A percentile compares a stretch with the other conserved stretches of the same genome.
Evolutionary conservation across 306 rosid species (phyloP).

Genomic region (Quercus mongolica): DNA sequence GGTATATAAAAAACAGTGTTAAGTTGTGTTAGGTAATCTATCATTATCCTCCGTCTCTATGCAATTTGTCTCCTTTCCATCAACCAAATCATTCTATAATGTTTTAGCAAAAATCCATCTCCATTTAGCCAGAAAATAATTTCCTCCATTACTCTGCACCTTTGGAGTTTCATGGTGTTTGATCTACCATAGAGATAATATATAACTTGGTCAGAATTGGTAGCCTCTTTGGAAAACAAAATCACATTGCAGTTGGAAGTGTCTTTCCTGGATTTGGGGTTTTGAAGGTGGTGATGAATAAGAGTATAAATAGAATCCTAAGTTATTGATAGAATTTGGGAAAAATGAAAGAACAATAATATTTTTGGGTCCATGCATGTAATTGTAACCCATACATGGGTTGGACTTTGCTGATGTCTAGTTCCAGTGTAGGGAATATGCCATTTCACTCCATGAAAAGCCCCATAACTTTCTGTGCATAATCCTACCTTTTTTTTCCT

Average conservation of each 20-base stretch:
- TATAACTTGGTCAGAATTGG: conserved; percentile 12
- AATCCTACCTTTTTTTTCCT: too few relatives aligned
- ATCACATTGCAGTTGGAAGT: conserved; percentile 27
- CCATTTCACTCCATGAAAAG: not conserved
- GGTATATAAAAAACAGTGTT: conserved; percentile 36
- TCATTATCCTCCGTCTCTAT: conserved; percentile 31
- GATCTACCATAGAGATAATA: conserved; percentile 19
- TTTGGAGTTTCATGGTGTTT: conserved; percentile 13
- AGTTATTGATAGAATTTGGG: conserved; percentile 40
- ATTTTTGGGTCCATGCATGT: conserved; percentile 15
- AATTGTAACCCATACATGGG: not conserved
- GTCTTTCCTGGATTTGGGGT: conserved; percentile 18
- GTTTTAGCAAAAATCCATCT: conserved; percentile 59
- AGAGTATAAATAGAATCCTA: conserved; percentile 46
- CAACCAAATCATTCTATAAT: conserved; percentile 4
- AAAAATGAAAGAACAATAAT: conserved; percentile 7
- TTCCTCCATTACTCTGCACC: conserved; percentile 32
- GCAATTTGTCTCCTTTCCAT: conserved; percentile 40
- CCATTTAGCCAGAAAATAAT: conserved; percentile 51
- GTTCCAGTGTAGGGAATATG: conserved; percentile 22
- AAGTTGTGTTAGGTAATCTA: conserved; percentile 37
- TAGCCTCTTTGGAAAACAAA: conserved; percentile 29
- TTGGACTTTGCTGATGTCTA: conserved; percentile 33
- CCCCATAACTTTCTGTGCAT: not conserved
- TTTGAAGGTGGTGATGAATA: conserved; percentile 3